Base-by-base conservation (phyloP, 768 basidiomycete genomes). In the Agaricus sinodeliciosus region DNA sequence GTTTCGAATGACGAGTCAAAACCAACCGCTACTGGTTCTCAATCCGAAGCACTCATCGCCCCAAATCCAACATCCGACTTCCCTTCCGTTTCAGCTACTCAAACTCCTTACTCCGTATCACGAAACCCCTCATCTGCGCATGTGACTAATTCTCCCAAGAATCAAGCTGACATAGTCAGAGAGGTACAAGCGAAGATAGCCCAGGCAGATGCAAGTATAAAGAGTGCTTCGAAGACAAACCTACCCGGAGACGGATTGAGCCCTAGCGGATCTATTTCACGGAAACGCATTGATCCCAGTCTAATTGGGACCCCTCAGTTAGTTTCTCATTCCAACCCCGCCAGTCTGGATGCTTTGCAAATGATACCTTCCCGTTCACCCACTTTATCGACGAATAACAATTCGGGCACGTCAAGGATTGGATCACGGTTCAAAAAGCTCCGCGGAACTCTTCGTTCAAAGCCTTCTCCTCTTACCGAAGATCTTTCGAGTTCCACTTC, bases 341-440 rank as follows among this genome's bases (percentile, higher is more conserved):
- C 52, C 19, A 54, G 45, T 16, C 40, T 54, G n/a, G 52, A 54
- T 15, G 82, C 80, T 57, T 78, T 87, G 22, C 82, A 86, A 59
- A 78, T 84, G 3, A 72, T 86, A 48, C 83, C 86, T 39, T 69
- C 84, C 40, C 79, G 77, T 28, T 70, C 77, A 9, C 72, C 79
- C 19, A 75, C 80, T 1, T 67, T 69, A 52, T 63, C 76, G 26
- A 77, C 75, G 49, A 63, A 75, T 35, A 72, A 69, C 59, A 58
- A 69, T 60, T 57, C 74, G 60, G 64, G 75, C 37, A 60, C 75
- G 51, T 79, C 79, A 0, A 86, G 80, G 63, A 76, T 91, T 54
- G 83, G 85, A 42, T 80, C 82, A 37, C 81, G 87, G 19, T 81
- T 92, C 72, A 85, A 80, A 66, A 83, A 78, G 61, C 68, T 92